Base-by-base conservation (phyloP, 2,329 filamentous ascomycete genomes). In the Pseudogymnoascus sp. region DNA sequence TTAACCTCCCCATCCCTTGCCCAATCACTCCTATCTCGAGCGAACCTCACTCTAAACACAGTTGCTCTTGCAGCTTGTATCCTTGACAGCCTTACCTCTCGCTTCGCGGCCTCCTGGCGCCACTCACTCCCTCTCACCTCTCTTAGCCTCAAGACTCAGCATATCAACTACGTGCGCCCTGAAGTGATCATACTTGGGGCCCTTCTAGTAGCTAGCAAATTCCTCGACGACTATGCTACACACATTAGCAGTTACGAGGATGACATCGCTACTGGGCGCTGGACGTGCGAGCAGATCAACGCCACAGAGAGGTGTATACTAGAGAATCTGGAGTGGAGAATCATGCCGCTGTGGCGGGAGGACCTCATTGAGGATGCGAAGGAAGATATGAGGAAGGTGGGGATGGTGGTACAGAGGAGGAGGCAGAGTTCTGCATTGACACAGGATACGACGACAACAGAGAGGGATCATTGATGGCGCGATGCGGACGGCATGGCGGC, bases 11-110 rank as follows among this genome's bases (percentile, higher is more conserved):
- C 86, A 31, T 75, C 81, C 40, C 76, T 84, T 56, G 82, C 88
- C 22, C 85, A 88, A 71, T 78, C 79, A 56, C 82, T 89, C 67
- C 78, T 89, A 63, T 78, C 77, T 63, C 81, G 84, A 66, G 81
- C 85, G 63, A 75, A 79, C 62, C 76, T 88, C 26, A 81, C 84
- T 4, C 78, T 85, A 71, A 84, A 88, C 70, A 84, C 81, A 24
- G 77, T 89, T 53, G 86, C 86, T 50, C 77, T 89, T 38, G 86
- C 85, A 37, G 84, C 86, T 38, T 87, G 84, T 76, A 84, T 89
- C 60, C 79, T 89, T 67, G 86, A 89, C 71, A 85, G 84, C 41
- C 78, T 89, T 66, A 82, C 83, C 73, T 80, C 81, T 59, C 83
- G 81, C 65, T 89, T 89, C 71, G 83, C 84, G 59, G 80, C 83